These are phyloP conservation scores for Tylopilus felleus DNA, from an alignment of 768 basidiomycete genomes.

Conservation along the genomic window DNA sequence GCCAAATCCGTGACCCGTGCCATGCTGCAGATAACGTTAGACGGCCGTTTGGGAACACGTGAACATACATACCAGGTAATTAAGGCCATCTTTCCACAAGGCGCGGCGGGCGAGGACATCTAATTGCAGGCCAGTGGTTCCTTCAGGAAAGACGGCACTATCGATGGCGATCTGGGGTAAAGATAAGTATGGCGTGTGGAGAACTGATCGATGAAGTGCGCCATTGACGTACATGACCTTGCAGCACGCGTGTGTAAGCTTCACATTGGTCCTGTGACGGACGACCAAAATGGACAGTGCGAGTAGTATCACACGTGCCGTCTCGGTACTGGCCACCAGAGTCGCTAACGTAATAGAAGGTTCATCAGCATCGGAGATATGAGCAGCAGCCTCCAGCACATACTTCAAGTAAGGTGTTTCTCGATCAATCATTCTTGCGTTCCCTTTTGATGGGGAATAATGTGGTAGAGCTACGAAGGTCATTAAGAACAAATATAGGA, in stretches of 20 bases:
- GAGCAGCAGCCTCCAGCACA: slow-evolving; percentile 26
- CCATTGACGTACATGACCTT: slow-evolving; percentile 79
- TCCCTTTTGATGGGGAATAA: slow-evolving; percentile 72
- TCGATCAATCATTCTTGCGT: slow-evolving; percentile 70
- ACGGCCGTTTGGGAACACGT: slow-evolving; percentile 4
- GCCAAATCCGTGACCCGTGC: slow-evolving; percentile 89
- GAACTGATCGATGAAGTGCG: slow-evolving; percentile 15
- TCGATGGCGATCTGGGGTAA: slow-evolving; percentile 80
- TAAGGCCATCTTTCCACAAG: slow-evolving; percentile 82
- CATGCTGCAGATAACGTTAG: slow-evolving; percentile 54
- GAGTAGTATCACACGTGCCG: slow-evolving; percentile 84
- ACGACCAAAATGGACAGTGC: slow-evolving; percentile 84
- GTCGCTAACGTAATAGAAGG: slow-evolving; percentile 52
- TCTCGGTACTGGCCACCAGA: slow-evolving; percentile 89
- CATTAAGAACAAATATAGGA: not conserved
- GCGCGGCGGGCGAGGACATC: slow-evolving; percentile 89
- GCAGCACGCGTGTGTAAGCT: slow-evolving; percentile 91
- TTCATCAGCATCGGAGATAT: slow-evolving; percentile 16
- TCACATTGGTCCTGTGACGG: slow-evolving; percentile 83
- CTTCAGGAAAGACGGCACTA: slow-evolving; percentile 84
- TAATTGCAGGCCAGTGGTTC: slow-evolving; percentile 77
- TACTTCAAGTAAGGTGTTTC: slow-evolving; percentile 88
- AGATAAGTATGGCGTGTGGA: slow-evolving; percentile 17
- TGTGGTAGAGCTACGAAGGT: slow-evolving; percentile 72
- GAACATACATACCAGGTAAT: slow-evolving; percentile 58